Conservation (phyloP, 2,329 filamentous ascomycete genomes). For the Fusarium veterinarium region DNA sequence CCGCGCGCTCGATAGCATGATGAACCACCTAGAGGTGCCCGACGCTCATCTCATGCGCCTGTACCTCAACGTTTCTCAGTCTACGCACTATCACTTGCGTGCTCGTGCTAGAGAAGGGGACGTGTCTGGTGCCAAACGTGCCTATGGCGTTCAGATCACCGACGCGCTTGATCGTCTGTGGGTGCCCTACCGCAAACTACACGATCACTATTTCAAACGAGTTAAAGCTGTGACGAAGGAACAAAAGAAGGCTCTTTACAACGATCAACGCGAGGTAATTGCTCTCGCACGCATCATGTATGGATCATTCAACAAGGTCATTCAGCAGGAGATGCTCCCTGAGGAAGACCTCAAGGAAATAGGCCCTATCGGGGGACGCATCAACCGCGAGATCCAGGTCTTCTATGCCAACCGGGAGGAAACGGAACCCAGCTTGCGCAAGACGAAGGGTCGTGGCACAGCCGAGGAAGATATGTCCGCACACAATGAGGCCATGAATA, state of each 20-base stretch:
- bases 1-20: slow-evolving; percentile 74
- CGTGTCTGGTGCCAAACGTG: slow-evolving; percentile 52
- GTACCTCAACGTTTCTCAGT: slow-evolving; percentile 68
- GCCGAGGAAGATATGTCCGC: slow-evolving; percentile 38
- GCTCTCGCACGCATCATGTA: slow-evolving; percentile 60
- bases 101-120: slow-evolving; percentile 46
- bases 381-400: slow-evolving; percentile 53
- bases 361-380: slow-evolving; percentile 48
- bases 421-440: slow-evolving; percentile 48
- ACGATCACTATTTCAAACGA: slow-evolving; percentile 52
- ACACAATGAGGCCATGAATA: slow-evolving; percentile 28
- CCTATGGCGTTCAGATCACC: slow-evolving; percentile 63
- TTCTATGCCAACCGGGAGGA: slow-evolving; percentile 52
- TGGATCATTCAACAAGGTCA: slow-evolving; percentile 57
- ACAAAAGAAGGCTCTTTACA: slow-evolving; percentile 47
- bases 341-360: slow-evolving; percentile 50
- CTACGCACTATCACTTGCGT: slow-evolving; percentile 56
- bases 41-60: slow-evolving; percentile 63
- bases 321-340: slow-evolving; percentile 54
- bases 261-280: slow-evolving; percentile 55
- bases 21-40: slow-evolving; percentile 51
- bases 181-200: slow-evolving; percentile 58
- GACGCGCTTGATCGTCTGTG: slow-evolving; percentile 63
- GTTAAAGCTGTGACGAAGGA: slow-evolving; percentile 38
- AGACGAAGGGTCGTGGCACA: slow-evolving; percentile 26